These are phyloP conservation scores for Lactifluus pinguis DNA, from an alignment of 768 basidiomycete genomes.

Conservation along the genomic window DNA sequence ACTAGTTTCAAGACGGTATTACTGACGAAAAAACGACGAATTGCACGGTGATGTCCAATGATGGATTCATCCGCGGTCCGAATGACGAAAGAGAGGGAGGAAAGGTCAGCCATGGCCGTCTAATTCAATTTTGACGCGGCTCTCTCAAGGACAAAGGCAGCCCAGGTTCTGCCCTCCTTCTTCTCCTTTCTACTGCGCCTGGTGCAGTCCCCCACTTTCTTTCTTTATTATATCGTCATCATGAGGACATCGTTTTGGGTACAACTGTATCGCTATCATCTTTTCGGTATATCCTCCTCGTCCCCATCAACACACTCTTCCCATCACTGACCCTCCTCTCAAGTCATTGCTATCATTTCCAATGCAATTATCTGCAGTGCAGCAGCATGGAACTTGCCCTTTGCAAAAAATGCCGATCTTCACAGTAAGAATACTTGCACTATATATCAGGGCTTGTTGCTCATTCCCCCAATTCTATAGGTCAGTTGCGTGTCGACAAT, in stretches of 20 bases:
- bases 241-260: not conserved
- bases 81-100: constrained; percentile 6
- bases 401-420: not conserved
- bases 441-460: not conserved
- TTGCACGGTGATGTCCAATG: constrained; percentile 34
- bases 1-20: constrained; percentile 49
- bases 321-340: not conserved
- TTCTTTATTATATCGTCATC: not conserved
- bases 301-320: not conserved
- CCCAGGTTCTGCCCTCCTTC: not conserved
- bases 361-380: constrained; percentile 19
- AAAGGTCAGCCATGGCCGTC: not conserved
- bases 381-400: constrained; percentile 16
- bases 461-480: not conserved
- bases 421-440: not conserved
- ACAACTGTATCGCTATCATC: not conserved
- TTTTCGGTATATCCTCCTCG: constrained; percentile 1
- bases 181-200: not conserved
- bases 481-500: constrained; percentile 6
- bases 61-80: not conserved
- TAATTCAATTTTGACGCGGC: too few species aligned
- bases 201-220: constrained; percentile 2
- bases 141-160: too few species aligned
- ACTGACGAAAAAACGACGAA: constrained; percentile 56
- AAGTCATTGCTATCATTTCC: constrained; percentile 12